A percentile compares a stretch with the other conserved stretches of the same genome.
Conservation (phyloP, 1,139 yeast species). For the Suhomyces anneliseae region DNA sequence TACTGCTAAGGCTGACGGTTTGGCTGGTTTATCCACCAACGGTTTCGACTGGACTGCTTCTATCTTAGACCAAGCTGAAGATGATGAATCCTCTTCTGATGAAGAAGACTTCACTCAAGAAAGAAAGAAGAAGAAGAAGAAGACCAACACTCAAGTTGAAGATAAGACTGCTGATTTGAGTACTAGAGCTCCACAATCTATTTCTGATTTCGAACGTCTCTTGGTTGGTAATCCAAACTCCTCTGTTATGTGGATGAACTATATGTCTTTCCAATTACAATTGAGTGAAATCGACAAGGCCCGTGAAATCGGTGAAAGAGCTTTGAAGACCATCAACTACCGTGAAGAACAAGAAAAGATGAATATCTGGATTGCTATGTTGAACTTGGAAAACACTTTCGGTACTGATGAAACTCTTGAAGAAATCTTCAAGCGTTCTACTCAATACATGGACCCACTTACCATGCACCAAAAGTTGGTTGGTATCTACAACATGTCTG, state of each 20-base stretch:
- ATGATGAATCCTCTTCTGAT: conserved; percentile 51
- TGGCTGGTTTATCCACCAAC: conserved; percentile 56
- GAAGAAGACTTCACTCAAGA: conserved; percentile 56
- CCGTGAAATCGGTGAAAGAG: conserved; percentile 89
- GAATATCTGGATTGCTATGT: conserved; percentile 93
- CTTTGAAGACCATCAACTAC: conserved; percentile 83
- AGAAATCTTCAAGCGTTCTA: conserved; percentile 75
- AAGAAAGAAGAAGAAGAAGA: conserved; percentile 48
- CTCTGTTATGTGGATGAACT: conserved; percentile 94
- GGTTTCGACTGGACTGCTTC: conserved; percentile 96
- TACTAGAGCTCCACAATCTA: conserved; percentile 88
- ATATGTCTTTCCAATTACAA: conserved; percentile 96
- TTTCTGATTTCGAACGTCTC: conserved; percentile 86
- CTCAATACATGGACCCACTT: conserved; percentile 88
- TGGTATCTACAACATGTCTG: conserved; percentile 72
- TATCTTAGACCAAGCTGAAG: conserved; percentile 75
- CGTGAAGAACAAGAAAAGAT: conserved; percentile 92
- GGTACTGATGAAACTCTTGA: conserved; percentile 84
- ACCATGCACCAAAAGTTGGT: conserved; percentile 79
- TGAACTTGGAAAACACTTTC: conserved; percentile 90
- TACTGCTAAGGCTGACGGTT: conserved; percentile 16
- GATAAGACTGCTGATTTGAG: conserved; percentile 85
- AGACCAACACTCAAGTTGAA: conserved; percentile 49
- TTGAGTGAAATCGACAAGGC: conserved; percentile 93
- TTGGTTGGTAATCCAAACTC: conserved; percentile 91